Conservation (phyloP, 805 yeast genomes). For the Candida stauntonica region DNA sequence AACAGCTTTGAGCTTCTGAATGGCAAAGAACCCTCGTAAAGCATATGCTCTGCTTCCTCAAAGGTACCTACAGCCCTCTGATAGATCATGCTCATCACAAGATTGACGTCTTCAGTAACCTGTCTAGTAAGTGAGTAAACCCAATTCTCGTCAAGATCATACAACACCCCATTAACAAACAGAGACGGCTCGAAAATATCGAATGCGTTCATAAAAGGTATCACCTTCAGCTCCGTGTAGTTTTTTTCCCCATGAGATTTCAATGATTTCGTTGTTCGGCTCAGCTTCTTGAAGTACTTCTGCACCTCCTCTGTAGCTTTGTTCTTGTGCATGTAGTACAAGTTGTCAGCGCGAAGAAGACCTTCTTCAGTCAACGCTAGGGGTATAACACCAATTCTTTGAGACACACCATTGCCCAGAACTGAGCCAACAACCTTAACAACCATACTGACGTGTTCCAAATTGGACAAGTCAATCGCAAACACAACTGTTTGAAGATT, state of each 20-base stretch:
- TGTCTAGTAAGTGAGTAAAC: slow-evolving; percentile 49
- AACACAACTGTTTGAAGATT: slow-evolving; percentile 75
- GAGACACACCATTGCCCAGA: slow-evolving; percentile 59
- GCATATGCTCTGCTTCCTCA: slow-evolving; percentile 31
- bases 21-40: slow-evolving; percentile 39
- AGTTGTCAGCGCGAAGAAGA: slow-evolving; percentile 15
- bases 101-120: slow-evolving; percentile 46
- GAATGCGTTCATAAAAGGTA: slow-evolving; percentile 32
- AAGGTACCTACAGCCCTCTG: slow-evolving; percentile 24
- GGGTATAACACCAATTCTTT: slow-evolving; percentile 84
- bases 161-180: slow-evolving; percentile 70
- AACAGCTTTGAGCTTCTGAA: slow-evolving; percentile 46
- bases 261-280: slow-evolving; percentile 4
- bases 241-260: slow-evolving; percentile 14
- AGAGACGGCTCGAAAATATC: slow-evolving; percentile 47
- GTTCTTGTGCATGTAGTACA: slow-evolving; percentile 15
- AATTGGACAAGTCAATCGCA: slow-evolving; percentile 55
- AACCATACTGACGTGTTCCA: slow-evolving; percentile 45
- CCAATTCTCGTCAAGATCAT: slow-evolving; percentile 50
- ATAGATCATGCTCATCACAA: slow-evolving; percentile 22
- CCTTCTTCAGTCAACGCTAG: slow-evolving; percentile 28
- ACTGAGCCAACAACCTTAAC: slow-evolving; percentile 46
- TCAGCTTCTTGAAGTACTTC: slow-evolving; percentile 19
- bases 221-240: slow-evolving; percentile 20
- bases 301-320: slow-evolving; percentile 16